Percentiles rank a stretch among this genome's conserved stretches.
These are phyloP conservation scores for Microglena sp. DNA, from an alignment of 139 green algal genomes.

Conservation along the genomic window DNA sequence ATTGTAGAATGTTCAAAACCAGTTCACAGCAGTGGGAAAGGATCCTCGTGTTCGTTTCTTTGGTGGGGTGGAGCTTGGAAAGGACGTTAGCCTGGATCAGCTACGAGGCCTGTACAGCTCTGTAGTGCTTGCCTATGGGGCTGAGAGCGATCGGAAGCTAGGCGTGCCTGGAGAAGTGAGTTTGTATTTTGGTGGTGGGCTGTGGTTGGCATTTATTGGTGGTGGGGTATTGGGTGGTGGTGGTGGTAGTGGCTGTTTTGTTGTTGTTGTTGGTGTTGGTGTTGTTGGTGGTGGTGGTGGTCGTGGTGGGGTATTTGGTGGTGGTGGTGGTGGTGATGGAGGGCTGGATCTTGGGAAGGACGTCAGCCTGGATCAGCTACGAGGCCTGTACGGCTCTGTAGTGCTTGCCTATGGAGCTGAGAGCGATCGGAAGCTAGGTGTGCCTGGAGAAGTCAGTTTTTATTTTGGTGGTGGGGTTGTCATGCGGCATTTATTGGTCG, in stretches of 20 bases:
- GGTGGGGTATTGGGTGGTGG: no score
- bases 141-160: constrained; percentile 74
- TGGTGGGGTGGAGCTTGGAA: constrained; percentile 67
- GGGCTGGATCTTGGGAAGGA: constrained; percentile 48
- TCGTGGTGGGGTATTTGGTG: no score
- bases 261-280: no score
- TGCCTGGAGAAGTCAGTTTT: constrained; percentile 70
- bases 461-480: no score
- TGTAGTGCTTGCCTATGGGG: constrained; percentile 82
- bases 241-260: no score
- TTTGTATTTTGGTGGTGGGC: no score
- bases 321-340: no score
- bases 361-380: constrained; percentile 59
- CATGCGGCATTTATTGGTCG: no score
- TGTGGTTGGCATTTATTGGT: no score
- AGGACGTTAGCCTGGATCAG: constrained; percentile 55
- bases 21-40: constrained; percentile 58
- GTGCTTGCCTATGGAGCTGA: constrained; percentile 86
- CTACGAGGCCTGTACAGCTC: constrained; percentile 67
- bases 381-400: constrained; percentile 68
- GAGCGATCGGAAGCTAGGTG: constrained; percentile 60
- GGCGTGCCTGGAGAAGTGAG: constrained; percentile 65
- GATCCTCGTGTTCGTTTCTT: constrained; percentile 59
- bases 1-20: constrained; percentile 79
- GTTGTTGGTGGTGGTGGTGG: no score